Base-by-base conservation (phyloP, 768 basidiomycete species). In the Neoboletus brunneissimus region DNA sequence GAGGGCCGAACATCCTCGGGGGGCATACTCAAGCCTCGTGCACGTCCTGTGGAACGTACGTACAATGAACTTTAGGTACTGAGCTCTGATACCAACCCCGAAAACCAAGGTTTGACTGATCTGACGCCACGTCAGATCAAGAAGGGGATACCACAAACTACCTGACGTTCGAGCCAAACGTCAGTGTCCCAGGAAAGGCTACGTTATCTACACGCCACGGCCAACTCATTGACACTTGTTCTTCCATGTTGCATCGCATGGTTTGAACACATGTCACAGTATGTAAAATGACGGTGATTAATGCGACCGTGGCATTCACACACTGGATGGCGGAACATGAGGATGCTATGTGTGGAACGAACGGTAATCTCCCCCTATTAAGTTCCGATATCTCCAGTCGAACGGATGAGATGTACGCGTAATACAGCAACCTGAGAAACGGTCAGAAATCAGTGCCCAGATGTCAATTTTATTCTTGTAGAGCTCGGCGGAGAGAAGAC, bases 301-400 rank as follows among this genome's bases (percentile, higher is more conserved):
- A 62, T 2, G 15, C 20, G 23, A 41, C 49, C 60, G 29, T 20
- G 31, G 23, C 27, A 10, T 9, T 23, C 31, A 22, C 7, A 11
- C 20, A 51, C 62, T 25, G 53, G 52, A 54, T 57, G 52, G 54
- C 20, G 8, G 52, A 43, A 54, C 62, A 64, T 23, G 62, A 61
- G 62, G 62, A 15, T 48, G 18, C 18, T 18, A 27, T 23, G 25
- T 27, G 7, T 10, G 23, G 40, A 56, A 37, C 7, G 4, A 46
- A 15, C 29, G 35, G 48, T 10, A 38, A 61, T 62, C 54, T 25
- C 40, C 38, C 37, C 1, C 3, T 47, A 15, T 37, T 23, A 40
- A 50, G 31, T 38, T 53, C 15, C 15, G 40, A 23, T 58, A 57
- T 47, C 48, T 35, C 48, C 32, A 32, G 41, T 15, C 1, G 22